Base-by-base conservation (phyloP, 78 protist genomes). In the Trichosphaerium sp. region DNA sequence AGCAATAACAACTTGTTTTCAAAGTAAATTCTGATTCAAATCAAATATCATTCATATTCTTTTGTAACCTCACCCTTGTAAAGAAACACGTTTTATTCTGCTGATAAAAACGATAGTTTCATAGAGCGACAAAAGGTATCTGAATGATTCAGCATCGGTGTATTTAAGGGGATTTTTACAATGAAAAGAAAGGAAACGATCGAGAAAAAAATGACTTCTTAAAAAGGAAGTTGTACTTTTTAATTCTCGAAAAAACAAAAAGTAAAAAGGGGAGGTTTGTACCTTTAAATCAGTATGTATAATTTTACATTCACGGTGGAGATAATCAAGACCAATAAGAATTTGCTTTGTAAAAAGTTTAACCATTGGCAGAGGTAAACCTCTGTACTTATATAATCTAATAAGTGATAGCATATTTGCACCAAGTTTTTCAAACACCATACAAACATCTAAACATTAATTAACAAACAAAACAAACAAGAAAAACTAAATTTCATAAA, bases 261-360 rank as follows among this genome's bases (percentile, higher is more conserved):
- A 44, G 49, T 15, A 44, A 15, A 15, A 44, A 15, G 49, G 15
- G 49, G 49, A 44, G 49, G 49, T 15, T 21, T 15, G 49, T 44
- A 15, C 49, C 67, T 96, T 93, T 49, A 96, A 66, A 69, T 95
- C 99, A 0, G 99, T 93, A 80, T 94, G 97, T 42, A 94, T 87
- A 71, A 94, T 86, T 18, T 23, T 12, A 75, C 92, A 83, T 56
- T 75, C 26, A 3, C 60, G 31, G 83, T 95, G 99, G 39, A 92
- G 48, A 59, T 83, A 84, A 57, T 82, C 92, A 18, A 93, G 84
- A 0, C 88, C 97, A 12, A 31, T 38, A 14, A 83, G 54, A 0
- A 76, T 71, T 65, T 89, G 90, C 10, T 71, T 41, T 26, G 89
- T 58, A 31, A 93, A 84, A 21, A 49, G 7, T 48, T 76, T 72